Evolutionary conservation across 345 rosid genomes (phyloP), one percentile per base, ranked within the genome.

Genomic region (Salix udensis): DNA sequence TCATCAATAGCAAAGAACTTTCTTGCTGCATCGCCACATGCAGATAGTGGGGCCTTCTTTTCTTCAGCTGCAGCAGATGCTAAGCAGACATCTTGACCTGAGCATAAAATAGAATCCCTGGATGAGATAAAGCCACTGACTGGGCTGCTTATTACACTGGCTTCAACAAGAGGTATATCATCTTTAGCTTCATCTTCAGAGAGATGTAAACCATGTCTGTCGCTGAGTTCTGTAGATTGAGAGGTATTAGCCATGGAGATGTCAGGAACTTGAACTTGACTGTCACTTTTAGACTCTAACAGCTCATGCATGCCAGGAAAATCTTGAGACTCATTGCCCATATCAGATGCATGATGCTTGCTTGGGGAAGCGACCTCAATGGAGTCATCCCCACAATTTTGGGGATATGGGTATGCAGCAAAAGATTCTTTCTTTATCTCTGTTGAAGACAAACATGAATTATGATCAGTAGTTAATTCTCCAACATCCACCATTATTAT

Each of bases 181-280:
- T 78, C 88, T 65, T 77, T 76, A 61, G 52, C 61, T 75, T 68
- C 76, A 77, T 84, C 81, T 77, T 83, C 79, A 44, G 65, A 65
- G 28, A 62, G 75, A 75, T 60, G 53, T 48, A 78, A 67, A 69
- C 23, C 65, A 64, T 70, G 68, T 65, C 67, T 55, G 78, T 84
- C 61, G 36, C 53, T 62, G 67, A 14, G 28, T 48, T 81, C 85
- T 62, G 40, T 28, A 60, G 66, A 53, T 28, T 58, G 81, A 66
- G 74, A 74, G 28, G 61, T 71, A 66, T 62, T 40, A 46, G 64
- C 74, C 67, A 7, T 60, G 52, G 39, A 55, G 67, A 67, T 24
- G 61, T 81, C 76, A 52, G 76, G 74, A 40, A 16, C 79, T 65
- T 78, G 79, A 80, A 75, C 73, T 61, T 64, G 78, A 62, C 50